Base-by-base conservation (phyloP, 1,284 basidiomycete species). In the Crucibulum parvulum region DNA sequence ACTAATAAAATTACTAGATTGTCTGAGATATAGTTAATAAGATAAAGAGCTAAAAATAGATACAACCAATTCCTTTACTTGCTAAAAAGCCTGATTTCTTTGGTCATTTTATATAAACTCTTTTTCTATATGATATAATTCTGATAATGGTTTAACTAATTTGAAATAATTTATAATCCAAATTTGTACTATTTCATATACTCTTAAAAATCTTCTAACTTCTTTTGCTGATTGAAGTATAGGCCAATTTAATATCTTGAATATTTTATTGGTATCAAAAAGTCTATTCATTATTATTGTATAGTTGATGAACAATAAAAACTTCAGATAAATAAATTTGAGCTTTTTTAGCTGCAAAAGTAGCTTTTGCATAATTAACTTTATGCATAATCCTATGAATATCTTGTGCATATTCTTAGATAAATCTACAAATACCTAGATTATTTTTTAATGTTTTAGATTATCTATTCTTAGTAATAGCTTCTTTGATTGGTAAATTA, bases 371-470 rank as follows among this genome's bases (percentile, higher is more conserved):
- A 43, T 52, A 51, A 31, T 53, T 59, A 8, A 72, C 46, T 1
- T 62, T 37, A 35, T 70, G 70, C 51, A 70, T 65, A 7, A 72
- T 61, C 8, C 68, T 31, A 46, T 72, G 60, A 2, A 77, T 69
- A 61, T 76, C 69, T 5, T 60, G 7, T 0, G 67, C 58, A 63
- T 79, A 74, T 65, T 78, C 74, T 70, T 69, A 78, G 2, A 78
- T 63, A 55, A 77, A 78, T 5, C 68, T 38, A 34, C 72, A 53
- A 15, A 78, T 74, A 1, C 66, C 69, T 34, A 65, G 64, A 52
- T 78, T 76, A 16, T 69, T 71, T 2, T 61, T 37, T 0, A 76
- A 56, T 2, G 58, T 60, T 45, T 75, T 72, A 4, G 61, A 71
- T 1, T 55, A 41, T 8, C 75, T 75, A 39, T 69, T 60, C 13